A percentile compares a stretch with the other conserved stretches of the same genome.
phyloP scores from a whole-genome alignment of 208 protist genomes.

The Acanthamoeba sp. region DNA sequence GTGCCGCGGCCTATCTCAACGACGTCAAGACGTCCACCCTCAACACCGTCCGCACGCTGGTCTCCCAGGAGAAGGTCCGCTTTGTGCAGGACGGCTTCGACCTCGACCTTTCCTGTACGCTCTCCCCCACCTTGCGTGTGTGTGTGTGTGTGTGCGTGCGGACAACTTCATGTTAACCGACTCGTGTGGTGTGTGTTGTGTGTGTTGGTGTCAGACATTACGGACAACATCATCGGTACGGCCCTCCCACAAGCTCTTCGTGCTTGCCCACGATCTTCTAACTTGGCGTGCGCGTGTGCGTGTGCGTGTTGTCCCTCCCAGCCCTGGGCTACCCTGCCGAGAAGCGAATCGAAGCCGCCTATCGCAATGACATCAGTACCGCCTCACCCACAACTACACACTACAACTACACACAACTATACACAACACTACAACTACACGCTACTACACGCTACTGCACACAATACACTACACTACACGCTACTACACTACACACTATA shows the following conservation, averaged over 20 bases:
- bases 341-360: slow-evolving; percentile 13
- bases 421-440: too few species aligned
- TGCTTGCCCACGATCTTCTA: neutral
- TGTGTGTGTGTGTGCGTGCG: too few species aligned
- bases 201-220: neutral
- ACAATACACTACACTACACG: too few species aligned
- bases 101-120: slow-evolving; percentile 28
- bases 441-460: too few species aligned
- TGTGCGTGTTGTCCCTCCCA: neutral
- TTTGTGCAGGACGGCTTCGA: slow-evolving; percentile 63
- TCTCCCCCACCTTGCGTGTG: neutral
- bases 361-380: slow-evolving; percentile 51
- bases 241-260: too few species aligned
- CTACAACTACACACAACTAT: too few species aligned
- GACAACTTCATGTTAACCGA: neutral
- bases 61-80: slow-evolving; percentile 44
- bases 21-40: slow-evolving; percentile 25
- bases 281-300: neutral
- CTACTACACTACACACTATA: too few species aligned
- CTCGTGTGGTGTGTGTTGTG: neutral
- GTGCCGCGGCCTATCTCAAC: neutral
- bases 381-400: neutral
- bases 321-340: slow-evolving; percentile 23
- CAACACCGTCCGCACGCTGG: slow-evolving; percentile 49
- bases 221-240: slow-evolving; percentile 60